A percentile compares a stretch with the other conserved stretches of the same genome.
phyloP scores from a whole-genome alignment of 345 rosid genomes.

The Turritis glabra region DNA sequence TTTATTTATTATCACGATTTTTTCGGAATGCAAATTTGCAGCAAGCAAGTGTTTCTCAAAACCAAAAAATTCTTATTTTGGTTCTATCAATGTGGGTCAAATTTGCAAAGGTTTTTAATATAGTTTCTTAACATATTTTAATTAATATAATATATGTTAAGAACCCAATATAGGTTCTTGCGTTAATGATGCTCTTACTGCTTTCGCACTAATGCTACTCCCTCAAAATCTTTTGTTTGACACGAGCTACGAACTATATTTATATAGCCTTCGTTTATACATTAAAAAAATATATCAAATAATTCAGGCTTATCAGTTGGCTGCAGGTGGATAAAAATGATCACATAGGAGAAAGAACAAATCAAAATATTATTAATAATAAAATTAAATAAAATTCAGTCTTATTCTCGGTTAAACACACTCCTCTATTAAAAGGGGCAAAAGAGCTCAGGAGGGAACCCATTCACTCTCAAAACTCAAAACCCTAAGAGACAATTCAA shows the following conservation, averaged over 20 bases:
- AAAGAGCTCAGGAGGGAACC: not conserved
- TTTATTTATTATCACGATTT: no score
- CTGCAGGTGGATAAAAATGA: not conserved
- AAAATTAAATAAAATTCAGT: not conserved
- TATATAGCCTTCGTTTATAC: not conserved
- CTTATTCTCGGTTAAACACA: not conserved
- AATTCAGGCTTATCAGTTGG: not conserved
- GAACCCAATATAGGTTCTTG: no score
- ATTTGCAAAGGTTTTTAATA: no score
- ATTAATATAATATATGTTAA: no score
- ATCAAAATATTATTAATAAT: not conserved
- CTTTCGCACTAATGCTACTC: not conserved
- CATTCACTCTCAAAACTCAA: not conserved
- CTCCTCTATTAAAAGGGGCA: not conserved
- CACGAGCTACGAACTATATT: not conserved
- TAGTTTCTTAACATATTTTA: no score
- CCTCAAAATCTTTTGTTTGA: not conserved
- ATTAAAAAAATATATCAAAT: not conserved
- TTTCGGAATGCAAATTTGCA: no score
- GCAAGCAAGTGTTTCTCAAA: no score
- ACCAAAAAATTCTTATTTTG: no score
- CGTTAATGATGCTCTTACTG: no score
- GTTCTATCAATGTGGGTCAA: no score
- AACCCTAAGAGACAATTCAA: not conserved
- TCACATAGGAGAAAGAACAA: constrained; percentile 6